These are phyloP conservation scores for Saitoella complicata DNA, from an alignment of 805 yeast genomes.

Conservation along the genomic window DNA sequence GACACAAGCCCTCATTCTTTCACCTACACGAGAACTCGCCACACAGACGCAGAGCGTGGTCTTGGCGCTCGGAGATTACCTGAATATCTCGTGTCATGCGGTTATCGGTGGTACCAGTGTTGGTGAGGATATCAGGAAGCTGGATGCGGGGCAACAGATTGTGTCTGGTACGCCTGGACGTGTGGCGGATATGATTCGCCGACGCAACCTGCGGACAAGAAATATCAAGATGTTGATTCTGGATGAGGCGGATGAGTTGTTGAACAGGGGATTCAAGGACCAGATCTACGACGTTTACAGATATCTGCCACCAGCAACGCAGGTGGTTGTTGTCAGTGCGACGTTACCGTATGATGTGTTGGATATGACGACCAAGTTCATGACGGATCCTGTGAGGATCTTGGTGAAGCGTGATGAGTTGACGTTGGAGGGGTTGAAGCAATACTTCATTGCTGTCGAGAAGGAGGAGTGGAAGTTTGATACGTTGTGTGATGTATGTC, in stretches of 20 bases:
- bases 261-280: constrained; percentile 83
- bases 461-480: constrained; percentile 90
- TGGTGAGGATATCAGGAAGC: constrained; percentile 72
- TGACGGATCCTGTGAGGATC: constrained; percentile 87
- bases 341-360: constrained; percentile 88
- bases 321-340: constrained; percentile 89
- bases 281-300: constrained; percentile 90
- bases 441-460: constrained; percentile 78
- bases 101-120: constrained; percentile 94
- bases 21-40: constrained; percentile 97
- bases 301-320: constrained; percentile 73
- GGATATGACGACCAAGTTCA: constrained; percentile 79
- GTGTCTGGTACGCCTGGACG: constrained; percentile 98
- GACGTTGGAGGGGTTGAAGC: constrained; percentile 89
- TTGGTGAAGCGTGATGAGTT: constrained; percentile 90
- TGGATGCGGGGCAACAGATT: constrained; percentile 75
- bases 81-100: constrained; percentile 85
- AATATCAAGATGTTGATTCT: constrained; percentile 83
- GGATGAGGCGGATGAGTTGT: constrained; percentile 97
- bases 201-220: constrained; percentile 68
- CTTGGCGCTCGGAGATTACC: constrained; percentile 72
- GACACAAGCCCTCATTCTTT: constrained; percentile 84
- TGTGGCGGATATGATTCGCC: constrained; percentile 87
- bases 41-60: constrained; percentile 90
- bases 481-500: constrained; percentile 55